Evolutionary conservation across 2,329 filamentous ascomycete genomes (phyloP), one percentile per base, ranked within the genome.

Genomic region (Hypoxylon sp.): DNA sequence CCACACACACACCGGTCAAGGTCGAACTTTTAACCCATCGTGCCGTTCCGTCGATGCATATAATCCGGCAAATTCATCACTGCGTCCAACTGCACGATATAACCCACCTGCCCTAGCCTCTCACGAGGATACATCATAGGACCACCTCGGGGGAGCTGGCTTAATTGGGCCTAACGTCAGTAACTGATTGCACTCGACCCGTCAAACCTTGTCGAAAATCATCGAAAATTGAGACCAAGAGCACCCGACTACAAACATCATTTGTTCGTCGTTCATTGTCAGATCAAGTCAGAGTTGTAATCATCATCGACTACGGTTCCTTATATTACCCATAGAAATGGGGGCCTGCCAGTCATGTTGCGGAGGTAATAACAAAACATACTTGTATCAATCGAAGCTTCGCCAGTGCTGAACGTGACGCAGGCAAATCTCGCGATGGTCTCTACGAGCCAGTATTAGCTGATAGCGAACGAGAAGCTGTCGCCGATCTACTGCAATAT

Each of bases 391-490:
- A 59, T 31, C 33, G 54, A 14, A 54, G 37, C 47, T 59, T 31
- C 42, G n/a, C 29, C 71, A 58, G 58, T 71, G 71, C 79, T 82
- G 71, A 82, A 76, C 65, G 64, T 31, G 51, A 66, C 63, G 44
- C 68, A 92, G 92, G 90, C 78, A 92, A 91, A 83, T 88, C 91
- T 81, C 91, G 91, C 81, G 92, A 95, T 86, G 91, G 90, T 73
- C 87, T 94, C 72, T 94, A 95, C 80, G 93, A 96, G 80, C 91
- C 92, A 58, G 92, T 96, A 63, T 88, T 99, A 70, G 94, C 94
- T 76, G 96, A 99, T 79, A 97, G 92, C 83, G 96, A 99, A 84
- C 90, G 96, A 77, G 96, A 98, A 84, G 96, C 96, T 61, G 96
- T 99, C 61, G 94, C 96, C 73, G 96, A 99, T 80, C 86, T 99